Percentiles rank a stretch among this genome's conserved stretches.
phyloP scores from a whole-genome alignment of 2,329 filamentous ascomycete species.

The Rhexocercosporidium sp. region DNA sequence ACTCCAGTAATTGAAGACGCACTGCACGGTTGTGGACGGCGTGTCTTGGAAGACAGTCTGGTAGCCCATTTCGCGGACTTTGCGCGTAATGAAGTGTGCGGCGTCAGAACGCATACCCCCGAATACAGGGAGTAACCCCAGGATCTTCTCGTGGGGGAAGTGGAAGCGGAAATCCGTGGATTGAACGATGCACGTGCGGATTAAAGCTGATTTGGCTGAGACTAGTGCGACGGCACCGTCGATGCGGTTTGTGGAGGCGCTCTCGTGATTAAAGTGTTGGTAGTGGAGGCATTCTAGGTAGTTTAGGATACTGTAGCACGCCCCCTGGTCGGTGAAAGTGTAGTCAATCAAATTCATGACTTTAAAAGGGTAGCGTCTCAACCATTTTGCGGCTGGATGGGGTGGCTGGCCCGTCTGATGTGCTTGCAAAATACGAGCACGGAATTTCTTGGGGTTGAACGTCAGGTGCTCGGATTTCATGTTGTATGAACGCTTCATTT shows the following conservation, averaged over 20 bases:
- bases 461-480: background rate
- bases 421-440: background rate
- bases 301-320: background rate
- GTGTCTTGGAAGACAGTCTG: background rate
- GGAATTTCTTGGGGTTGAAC: background rate
- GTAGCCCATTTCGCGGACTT: background rate
- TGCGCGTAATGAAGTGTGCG: background rate
- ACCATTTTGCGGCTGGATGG: background rate
- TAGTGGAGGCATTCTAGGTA: background rate
- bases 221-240: slow-evolving; percentile 56
- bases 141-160: background rate
- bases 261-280: background rate
- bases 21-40: background rate
- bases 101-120: slow-evolving; percentile 4
- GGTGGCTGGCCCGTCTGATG: background rate
- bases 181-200: slow-evolving; percentile 14
- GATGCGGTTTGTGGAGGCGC: slow-evolving; percentile 28
- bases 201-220: slow-evolving; percentile 54
- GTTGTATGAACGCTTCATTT: background rate
- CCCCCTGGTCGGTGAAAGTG: background rate
- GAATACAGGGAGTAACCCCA: background rate
- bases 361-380: background rate
- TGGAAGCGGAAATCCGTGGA: slow-evolving; percentile 8
- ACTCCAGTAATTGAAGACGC: background rate
- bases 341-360: background rate